A percentile compares a stretch with the other conserved stretches of the same genome.
Conservation (phyloP, 1,284 basidiomycete genomes). For the Papiliotrema fonsecae region DNA sequence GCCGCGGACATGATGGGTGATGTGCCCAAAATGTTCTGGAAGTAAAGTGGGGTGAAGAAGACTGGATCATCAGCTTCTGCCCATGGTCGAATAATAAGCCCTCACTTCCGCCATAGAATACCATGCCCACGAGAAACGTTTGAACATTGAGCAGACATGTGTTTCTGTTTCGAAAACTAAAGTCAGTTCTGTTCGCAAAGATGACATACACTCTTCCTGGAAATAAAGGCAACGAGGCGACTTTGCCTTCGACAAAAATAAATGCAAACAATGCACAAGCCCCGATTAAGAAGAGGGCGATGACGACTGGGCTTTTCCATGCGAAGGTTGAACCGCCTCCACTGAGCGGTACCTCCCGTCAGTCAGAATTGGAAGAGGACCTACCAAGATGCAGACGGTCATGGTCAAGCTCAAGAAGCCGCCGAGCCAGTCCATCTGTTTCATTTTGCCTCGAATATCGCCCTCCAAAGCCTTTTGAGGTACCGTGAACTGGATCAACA, state of each 20-base stretch:
- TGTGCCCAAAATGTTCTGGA: constrained; percentile 25
- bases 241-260: constrained; percentile 17
- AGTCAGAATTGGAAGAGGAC: neutral
- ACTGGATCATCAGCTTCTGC: constrained; percentile 9
- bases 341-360: constrained; percentile 26
- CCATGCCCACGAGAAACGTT: constrained; percentile 29
- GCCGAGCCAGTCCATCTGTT: constrained; percentile 22
- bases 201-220: constrained; percentile 14
- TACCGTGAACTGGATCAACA: constrained; percentile 25
- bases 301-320: constrained; percentile 29
- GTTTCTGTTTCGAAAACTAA: constrained; percentile 22
- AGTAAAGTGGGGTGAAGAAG: constrained; percentile 26
- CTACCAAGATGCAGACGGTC: constrained; percentile 24
- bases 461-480: constrained; percentile 25
- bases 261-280: constrained; percentile 16
- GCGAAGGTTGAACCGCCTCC: constrained; percentile 35
- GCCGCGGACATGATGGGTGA: constrained; percentile 23
- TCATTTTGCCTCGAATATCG: constrained; percentile 19
- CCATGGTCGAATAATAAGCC: neutral
- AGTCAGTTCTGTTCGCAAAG: neutral
- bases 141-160: constrained; percentile 23
- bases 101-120: constrained; percentile 27
- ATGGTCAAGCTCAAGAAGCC: constrained; percentile 20
- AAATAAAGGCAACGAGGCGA: constrained; percentile 28
- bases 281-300: constrained; percentile 24